These are phyloP conservation scores for Plasmodium ovale DNA, from an alignment of 169 alveolate genomes.

Conservation along the genomic window DNA sequence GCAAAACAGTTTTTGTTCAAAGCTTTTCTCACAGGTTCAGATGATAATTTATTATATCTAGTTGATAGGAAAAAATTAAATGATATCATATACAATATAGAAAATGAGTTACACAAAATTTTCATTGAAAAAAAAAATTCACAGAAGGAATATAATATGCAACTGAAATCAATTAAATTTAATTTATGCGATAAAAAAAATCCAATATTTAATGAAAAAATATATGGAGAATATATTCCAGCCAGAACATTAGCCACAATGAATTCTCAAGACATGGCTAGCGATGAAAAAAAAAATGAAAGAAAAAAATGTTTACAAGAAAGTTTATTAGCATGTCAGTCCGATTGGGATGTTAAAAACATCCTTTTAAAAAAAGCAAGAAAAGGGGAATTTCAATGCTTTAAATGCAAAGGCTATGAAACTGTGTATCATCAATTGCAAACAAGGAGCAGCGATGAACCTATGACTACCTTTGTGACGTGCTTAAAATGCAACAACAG, in stretches of 20 bases:
- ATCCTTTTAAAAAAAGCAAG: conserved; percentile 79
- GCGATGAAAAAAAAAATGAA: conserved; percentile 92
- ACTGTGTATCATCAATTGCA: conserved; percentile 95
- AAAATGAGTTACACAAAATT: conserved; percentile 79
- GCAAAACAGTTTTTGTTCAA: conserved; percentile 78
- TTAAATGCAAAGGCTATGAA: conserved; percentile 92
- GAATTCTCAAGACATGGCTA: conserved; percentile 94
- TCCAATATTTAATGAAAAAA: conserved; percentile 88
- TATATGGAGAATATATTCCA: conserved; percentile 88
- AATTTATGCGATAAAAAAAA: conserved; percentile 92
- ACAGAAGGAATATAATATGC: conserved; percentile 87
- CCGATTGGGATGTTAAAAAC: conserved; percentile 95
- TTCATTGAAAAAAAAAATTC: conserved; percentile 76
- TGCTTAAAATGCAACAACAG: conserved; percentile 95
- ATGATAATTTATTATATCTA: conserved; percentile 35
- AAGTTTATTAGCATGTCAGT: conserved; percentile 91
- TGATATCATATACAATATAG: conserved; percentile 84
- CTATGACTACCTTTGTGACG: conserved; percentile 98
- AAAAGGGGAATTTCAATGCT: conserved; percentile 96
- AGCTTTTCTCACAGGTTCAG: conserved; percentile 77
- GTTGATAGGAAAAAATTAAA: conserved; percentile 80
- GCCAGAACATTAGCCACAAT: conserved; percentile 90
- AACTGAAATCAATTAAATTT: conserved; percentile 90
- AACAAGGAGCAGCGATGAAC: conserved; percentile 98
- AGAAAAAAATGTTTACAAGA: conserved; percentile 87